phyloP scores from a whole-genome alignment of 345 rosid genomes.

The Eucalyptus virginea region DNA sequence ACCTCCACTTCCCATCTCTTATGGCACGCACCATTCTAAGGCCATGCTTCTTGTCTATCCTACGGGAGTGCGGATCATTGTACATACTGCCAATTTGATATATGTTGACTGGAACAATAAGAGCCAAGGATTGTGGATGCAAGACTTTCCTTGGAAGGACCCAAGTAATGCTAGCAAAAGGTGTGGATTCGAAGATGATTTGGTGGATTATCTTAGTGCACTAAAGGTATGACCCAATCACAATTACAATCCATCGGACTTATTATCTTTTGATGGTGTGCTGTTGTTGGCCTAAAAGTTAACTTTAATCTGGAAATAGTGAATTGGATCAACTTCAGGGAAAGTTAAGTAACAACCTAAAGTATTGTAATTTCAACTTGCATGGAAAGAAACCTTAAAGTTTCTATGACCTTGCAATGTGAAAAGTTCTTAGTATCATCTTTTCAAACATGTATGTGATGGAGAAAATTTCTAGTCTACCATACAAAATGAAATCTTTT shows the following conservation, averaged over 20 bases:
- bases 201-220: slow-evolving; percentile 67
- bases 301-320: not conserved
- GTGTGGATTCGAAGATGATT: slow-evolving; percentile 75
- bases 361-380: not conserved
- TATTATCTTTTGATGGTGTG: not conserved
- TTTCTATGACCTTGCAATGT: not conserved
- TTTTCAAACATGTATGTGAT: not conserved
- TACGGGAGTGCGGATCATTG: slow-evolving; percentile 66
- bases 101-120: slow-evolving; percentile 95
- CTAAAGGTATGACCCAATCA: slow-evolving; percentile 42
- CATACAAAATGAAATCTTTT: not conserved
- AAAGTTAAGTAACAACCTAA: not conserved
- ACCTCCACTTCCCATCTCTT: slow-evolving; percentile 82
- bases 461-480: not conserved
- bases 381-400: not conserved
- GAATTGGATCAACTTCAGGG: not conserved
- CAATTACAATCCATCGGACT: not conserved
- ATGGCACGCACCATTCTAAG: slow-evolving; percentile 92
- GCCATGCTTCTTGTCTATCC: slow-evolving; percentile 88
- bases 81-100: slow-evolving; percentile 91
- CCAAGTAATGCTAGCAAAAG: slow-evolving; percentile 23
- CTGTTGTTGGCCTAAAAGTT: not conserved
- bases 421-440: not conserved
- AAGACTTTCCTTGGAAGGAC: slow-evolving; percentile 98
- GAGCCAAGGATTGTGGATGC: slow-evolving; percentile 98